phyloP scores from a whole-genome alignment of 2,329 filamentous ascomycete species.

The Fusarium xylarioides region DNA sequence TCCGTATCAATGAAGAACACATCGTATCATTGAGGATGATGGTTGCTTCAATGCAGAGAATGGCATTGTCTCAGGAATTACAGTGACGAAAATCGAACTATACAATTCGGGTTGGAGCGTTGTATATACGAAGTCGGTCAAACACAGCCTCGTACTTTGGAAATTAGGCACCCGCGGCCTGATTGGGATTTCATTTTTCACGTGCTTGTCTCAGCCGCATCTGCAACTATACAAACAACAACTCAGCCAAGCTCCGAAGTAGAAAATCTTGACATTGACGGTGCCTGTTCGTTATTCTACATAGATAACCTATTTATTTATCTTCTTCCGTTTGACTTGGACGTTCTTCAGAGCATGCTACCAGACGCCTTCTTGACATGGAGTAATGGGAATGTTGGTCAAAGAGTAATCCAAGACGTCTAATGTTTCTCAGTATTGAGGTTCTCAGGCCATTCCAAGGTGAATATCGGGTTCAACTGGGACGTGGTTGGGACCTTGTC shows the following conservation, averaged over 20 bases:
- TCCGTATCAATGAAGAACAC: neutral
- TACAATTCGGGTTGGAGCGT: too few species aligned
- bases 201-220: neutral
- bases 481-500: neutral
- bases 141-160: neutral
- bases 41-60: neutral
- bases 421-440: accelerated
- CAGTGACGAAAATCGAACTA: too few species aligned
- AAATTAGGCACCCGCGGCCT: neutral
- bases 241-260: neutral
- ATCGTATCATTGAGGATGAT: neutral
- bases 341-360: too few species aligned
- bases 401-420: accelerated
- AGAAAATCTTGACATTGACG: neutral
- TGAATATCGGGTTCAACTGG: accelerated
- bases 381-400: neutral
- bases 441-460: accelerated
- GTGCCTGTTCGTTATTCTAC: accelerated
- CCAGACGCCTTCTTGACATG: neutral
- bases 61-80: accelerated
- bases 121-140: neutral
- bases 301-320: too few species aligned
- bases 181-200: neutral
- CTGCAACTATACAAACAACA: neutral
- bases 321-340: neutral